Percentiles rank a stretch among this genome's conserved stretches.
Conservation (phyloP, 257 asterid genomes). For the Scutellaria barbata region DNA sequence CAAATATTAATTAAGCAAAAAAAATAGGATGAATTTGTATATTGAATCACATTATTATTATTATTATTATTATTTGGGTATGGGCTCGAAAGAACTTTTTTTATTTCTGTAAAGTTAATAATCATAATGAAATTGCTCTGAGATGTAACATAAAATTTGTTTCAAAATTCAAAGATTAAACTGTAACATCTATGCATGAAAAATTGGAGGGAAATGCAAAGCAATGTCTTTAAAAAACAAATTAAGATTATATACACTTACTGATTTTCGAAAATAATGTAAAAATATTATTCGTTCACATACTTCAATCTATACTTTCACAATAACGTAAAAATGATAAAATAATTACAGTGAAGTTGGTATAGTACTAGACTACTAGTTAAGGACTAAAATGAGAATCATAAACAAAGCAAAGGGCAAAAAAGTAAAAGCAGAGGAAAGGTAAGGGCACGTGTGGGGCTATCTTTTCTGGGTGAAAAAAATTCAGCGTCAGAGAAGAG, state of each 20-base stretch:
- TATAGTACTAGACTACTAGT: not conserved
- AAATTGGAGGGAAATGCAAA: not conserved
- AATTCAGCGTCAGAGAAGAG: constrained; percentile 40
- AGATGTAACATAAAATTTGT: not conserved
- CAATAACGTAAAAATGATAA: no score
- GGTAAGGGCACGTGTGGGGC: constrained; percentile 41
- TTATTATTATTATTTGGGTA: no score
- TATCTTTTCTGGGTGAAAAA: constrained; percentile 22
- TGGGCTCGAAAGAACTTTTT: not conserved
- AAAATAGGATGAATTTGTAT: no score
- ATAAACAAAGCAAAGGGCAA: not conserved
- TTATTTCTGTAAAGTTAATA: constrained; percentile 24
- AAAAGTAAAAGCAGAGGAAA: not conserved
- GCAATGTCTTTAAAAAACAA: not conserved
- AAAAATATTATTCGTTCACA: no score
- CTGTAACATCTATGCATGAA: not conserved
- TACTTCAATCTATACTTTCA: no score
- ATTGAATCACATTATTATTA: no score
- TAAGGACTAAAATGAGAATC: not conserved
- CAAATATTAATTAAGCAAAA: not conserved
- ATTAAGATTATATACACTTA: no score
- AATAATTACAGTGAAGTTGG: no score
- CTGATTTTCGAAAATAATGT: no score
- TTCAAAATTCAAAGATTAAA: not conserved
- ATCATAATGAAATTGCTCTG: constrained; percentile 11